These are phyloP conservation scores for Metschnikowia chrysomelidarum DNA, from an alignment of 805 yeast genomes.

Conservation along the genomic window DNA sequence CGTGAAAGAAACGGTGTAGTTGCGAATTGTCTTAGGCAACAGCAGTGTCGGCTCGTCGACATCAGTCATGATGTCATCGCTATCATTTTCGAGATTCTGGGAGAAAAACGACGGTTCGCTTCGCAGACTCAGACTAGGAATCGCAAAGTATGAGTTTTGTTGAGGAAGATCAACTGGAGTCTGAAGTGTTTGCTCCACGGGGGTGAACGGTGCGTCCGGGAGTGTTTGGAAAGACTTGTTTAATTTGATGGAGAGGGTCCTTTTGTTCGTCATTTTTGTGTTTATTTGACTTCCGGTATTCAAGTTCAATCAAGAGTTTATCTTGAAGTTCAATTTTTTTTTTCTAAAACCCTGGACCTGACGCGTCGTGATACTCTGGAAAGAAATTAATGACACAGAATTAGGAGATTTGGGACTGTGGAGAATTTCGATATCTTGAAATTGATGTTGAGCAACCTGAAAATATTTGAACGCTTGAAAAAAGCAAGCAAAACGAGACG, in stretches of 20 bases:
- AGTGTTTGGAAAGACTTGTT: constrained; percentile 29
- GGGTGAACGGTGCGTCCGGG: constrained; percentile 38
- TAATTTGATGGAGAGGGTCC: constrained; percentile 34
- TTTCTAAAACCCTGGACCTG: no score
- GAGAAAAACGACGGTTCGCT: constrained; percentile 24
- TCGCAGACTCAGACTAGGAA: constrained; percentile 8
- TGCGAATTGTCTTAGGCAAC: constrained; percentile 20
- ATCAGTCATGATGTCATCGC: constrained; percentile 43
- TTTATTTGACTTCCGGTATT: not conserved
- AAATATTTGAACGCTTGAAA: no score
- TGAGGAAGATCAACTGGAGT: constrained; percentile 35
- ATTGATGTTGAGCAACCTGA: no score
- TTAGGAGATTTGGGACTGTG: no score
- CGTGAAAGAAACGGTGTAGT: constrained; percentile 36
- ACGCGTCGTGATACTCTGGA: no score
- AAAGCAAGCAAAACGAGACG: constrained; percentile 5
- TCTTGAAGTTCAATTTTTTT: no score
- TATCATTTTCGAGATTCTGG: constrained; percentile 36
- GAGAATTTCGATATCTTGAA: no score
- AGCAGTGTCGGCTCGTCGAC: constrained; percentile 29
- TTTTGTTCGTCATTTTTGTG: constrained; percentile 29
- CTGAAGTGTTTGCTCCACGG: constrained; percentile 42
- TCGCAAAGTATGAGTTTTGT: constrained; percentile 13
- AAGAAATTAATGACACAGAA: no score
- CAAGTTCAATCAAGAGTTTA: not conserved